Evolutionary conservation across 208 protist species (phyloP).

Genomic region (Leishmania major): DNA sequence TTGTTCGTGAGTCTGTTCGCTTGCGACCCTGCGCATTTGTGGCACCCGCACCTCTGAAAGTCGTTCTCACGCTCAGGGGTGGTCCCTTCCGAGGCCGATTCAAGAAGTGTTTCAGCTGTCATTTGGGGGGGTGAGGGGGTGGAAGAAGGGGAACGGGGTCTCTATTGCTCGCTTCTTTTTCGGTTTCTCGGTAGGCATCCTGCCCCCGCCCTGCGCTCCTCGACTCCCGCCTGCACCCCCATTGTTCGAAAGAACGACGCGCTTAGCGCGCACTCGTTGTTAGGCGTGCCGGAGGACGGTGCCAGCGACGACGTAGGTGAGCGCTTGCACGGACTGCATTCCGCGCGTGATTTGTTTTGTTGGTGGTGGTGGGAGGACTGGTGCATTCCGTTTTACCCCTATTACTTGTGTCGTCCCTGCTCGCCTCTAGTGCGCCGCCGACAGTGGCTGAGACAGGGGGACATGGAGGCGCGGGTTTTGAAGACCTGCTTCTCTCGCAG

Average conservation of each 20-base stretch:
- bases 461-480: neutral
- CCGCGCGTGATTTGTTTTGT: neutral
- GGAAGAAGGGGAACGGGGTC: too few species aligned
- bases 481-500: neutral
- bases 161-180: neutral
- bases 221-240: neutral
- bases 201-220: neutral
- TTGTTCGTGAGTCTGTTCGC: neutral
- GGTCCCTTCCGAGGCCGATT: neutral
- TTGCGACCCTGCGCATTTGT: neutral
- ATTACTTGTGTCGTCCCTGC: too few species aligned
- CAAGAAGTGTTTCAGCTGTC: neutral
- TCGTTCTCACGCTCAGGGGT: neutral
- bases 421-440: too few species aligned
- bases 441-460: neutral
- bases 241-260: neutral
- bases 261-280: neutral
- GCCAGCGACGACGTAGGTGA: too few species aligned
- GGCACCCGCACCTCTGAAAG: neutral
- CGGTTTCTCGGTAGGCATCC: neutral
- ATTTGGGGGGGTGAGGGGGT: too few species aligned
- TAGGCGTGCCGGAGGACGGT: too few species aligned
- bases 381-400: too few species aligned
- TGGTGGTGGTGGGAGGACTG: neutral
- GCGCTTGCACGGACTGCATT: too few species aligned